Evolutionary conservation across 2,329 filamentous ascomycete species (phyloP).

Genomic region (Grosmannia serpens): DNA sequence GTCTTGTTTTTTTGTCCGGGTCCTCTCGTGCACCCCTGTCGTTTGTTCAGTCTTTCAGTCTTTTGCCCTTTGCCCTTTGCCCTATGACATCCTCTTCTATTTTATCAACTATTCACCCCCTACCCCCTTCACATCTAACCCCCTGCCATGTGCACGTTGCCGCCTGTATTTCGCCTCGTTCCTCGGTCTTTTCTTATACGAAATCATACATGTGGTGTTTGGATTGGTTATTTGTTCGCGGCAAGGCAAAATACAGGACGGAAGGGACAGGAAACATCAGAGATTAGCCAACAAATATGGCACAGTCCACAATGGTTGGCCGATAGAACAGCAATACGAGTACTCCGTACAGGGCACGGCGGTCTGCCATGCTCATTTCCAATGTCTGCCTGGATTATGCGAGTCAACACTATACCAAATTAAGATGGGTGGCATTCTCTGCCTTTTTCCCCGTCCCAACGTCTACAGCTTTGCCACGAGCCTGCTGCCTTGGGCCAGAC

Average conservation of each 20-base stretch:
- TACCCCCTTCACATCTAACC: too few relatives aligned
- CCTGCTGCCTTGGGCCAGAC: constrained; percentile 57
- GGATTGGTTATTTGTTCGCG: not conserved
- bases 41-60: not conserved
- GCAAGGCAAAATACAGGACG: not conserved
- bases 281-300: not conserved
- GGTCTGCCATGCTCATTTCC: not conserved
- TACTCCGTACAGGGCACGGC: not conserved
- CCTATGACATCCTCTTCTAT: not conserved
- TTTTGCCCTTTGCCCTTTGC: not conserved
- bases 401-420: not conserved
- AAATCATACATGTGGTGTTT: not conserved
- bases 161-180: not conserved
- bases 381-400: not conserved
- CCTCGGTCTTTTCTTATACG: not conserved
- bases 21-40: not conserved
- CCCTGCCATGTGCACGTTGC: too few relatives aligned
- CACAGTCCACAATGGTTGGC: not conserved
- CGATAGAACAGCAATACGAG: not conserved
- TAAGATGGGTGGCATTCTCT: too few relatives aligned
- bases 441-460: too few relatives aligned
- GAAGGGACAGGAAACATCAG: not conserved
- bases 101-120: not conserved
- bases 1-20: not conserved
- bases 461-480: constrained; percentile 56